Percentiles rank a stretch among this genome's conserved stretches.
Evolutionary conservation across 2,329 filamentous ascomycete species (phyloP).

Genomic region (Epichloe gansuensis): DNA sequence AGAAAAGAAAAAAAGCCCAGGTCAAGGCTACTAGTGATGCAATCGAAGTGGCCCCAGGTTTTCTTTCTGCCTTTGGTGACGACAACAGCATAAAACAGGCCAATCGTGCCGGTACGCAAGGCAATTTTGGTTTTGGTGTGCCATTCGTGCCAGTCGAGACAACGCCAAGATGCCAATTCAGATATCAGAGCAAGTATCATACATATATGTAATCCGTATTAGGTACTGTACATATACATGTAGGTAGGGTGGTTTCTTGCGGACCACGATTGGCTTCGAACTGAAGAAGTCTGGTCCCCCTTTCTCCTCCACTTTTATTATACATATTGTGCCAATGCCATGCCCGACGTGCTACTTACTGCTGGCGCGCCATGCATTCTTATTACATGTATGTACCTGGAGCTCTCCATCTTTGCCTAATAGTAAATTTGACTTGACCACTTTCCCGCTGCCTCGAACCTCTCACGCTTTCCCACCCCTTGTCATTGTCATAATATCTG

Average conservation of each 20-base stretch:
- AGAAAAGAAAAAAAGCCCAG: background rate
- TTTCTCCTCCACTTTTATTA: slow-evolving; percentile 1
- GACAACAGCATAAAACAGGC: background rate
- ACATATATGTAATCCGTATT: background rate
- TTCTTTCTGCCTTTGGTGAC: background rate
- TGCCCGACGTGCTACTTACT: background rate
- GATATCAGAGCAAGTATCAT: background rate
- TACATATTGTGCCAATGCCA: no score
- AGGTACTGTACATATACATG: no score
- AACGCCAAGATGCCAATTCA: no score
- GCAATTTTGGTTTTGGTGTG: no score
- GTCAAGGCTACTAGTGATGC: background rate
- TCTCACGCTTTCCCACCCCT: slow-evolving; percentile 1
- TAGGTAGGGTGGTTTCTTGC: no score
- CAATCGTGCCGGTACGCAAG: no score
- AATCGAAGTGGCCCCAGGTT: background rate
- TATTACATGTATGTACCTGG: no score
- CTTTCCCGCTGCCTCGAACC: background rate
- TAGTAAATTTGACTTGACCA: background rate
- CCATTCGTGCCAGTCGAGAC: no score
- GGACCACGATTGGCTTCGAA: background rate
- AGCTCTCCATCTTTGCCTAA: background rate
- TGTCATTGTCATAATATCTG: slow-evolving; percentile 2
- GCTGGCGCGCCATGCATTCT: background rate
- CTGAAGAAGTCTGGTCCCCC: background rate